phyloP scores from a whole-genome alignment of 768 basidiomycete species.

The Pleurotus cornucopiae region DNA sequence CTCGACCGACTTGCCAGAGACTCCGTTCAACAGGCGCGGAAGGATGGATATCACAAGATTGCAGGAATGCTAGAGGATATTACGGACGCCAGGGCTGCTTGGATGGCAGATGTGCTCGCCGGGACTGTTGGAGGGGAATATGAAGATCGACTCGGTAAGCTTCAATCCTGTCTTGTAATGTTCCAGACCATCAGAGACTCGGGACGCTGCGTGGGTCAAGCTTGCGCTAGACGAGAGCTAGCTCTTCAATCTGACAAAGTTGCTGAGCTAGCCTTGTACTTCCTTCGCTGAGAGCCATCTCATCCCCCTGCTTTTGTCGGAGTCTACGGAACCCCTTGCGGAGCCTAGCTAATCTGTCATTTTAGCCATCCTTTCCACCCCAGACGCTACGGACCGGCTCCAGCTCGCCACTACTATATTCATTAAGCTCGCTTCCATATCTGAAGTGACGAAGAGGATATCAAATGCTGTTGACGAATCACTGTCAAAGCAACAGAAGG shows the following conservation, averaged over 20 bases:
- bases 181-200: not conserved
- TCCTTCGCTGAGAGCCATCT: not conserved
- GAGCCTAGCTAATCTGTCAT: constrained; percentile 1
- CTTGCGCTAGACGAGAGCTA: not conserved
- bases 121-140: constrained; percentile 63
- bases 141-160: constrained; percentile 66
- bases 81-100: constrained; percentile 55
- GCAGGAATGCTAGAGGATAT: constrained; percentile 71
- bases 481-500: constrained; percentile 85
- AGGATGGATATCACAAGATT: constrained; percentile 68
- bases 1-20: constrained; percentile 61
- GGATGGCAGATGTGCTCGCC: constrained; percentile 78
- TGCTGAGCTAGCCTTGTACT: not conserved
- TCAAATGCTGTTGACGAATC: constrained; percentile 77
- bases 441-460: constrained; percentile 79
- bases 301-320: not conserved
- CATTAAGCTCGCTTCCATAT: constrained; percentile 70
- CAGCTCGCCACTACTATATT: constrained; percentile 67
- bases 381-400: constrained; percentile 58
- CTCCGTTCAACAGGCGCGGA: constrained; percentile 43
- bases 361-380: constrained; percentile 59
- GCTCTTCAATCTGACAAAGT: not conserved
- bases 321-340: not conserved
- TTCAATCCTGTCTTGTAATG: not conserved
- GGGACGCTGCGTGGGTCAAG: not conserved